phyloP scores from a whole-genome alignment of 371 early-diverging fungal species.

The Entomophthora muscae region DNA sequence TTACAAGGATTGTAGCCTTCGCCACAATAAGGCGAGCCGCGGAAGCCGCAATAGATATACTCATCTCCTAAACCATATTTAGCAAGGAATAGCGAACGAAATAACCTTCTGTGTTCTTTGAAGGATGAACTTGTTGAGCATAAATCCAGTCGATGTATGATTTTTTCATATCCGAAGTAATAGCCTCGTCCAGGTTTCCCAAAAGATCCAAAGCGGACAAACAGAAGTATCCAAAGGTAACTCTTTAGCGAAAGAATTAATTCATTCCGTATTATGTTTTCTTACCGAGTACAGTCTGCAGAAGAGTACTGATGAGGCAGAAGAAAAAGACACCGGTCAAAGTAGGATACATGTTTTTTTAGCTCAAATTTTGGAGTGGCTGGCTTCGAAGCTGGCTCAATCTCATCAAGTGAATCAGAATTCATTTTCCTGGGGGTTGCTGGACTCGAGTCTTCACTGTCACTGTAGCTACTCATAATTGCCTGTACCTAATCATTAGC shows the following conservation, averaged over 20 bases:
- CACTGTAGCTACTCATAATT: background rate
- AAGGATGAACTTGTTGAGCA: constrained; percentile 59
- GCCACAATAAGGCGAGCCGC: constrained; percentile 49
- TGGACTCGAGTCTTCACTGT: background rate
- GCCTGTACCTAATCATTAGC: too few relatives aligned
- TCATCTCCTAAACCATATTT: background rate
- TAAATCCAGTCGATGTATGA: constrained; percentile 93
- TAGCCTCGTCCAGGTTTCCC: constrained; percentile 30
- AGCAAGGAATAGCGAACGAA: background rate
- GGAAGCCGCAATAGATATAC: constrained; percentile 30
- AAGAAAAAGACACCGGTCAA: background rate
- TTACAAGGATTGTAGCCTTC: constrained; percentile 24
- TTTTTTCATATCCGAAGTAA: constrained; percentile 27
- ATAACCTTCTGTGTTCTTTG: constrained; percentile 12
- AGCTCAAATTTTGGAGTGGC: background rate
- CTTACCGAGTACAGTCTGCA: background rate
- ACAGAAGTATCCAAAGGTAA: constrained; percentile 72
- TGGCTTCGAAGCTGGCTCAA: background rate
- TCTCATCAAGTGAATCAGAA: background rate
- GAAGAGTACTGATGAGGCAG: background rate
- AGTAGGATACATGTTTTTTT: background rate
- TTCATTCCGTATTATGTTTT: background rate
- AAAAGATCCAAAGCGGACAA: constrained; percentile 64
- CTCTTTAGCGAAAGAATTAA: constrained; percentile 21
- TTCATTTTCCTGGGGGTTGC: background rate